Evolutionary conservation across 768 basidiomycete genomes (phyloP).

Genomic region (Cystoderma amianthinum): DNA sequence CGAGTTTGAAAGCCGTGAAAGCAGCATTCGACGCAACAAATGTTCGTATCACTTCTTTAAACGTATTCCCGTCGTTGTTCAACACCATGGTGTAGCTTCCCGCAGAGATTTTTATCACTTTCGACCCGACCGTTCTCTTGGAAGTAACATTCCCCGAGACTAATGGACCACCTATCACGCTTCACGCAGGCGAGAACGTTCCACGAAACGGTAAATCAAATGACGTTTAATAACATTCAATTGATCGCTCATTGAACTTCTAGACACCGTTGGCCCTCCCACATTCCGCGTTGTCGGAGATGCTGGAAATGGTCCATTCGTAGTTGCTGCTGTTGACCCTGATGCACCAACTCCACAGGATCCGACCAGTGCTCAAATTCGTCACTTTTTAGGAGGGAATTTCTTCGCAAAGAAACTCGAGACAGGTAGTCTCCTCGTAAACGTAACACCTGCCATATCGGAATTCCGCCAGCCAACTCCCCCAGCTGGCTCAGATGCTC

Average conservation of each 20-base stretch:
- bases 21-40: constrained; percentile 19
- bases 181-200: constrained; percentile 26
- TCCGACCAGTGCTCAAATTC: constrained; percentile 30
- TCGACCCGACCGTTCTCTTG: constrained; percentile 25
- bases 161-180: constrained; percentile 16
- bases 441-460: constrained; percentile 32
- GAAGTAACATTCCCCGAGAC: constrained; percentile 27
- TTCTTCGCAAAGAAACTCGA: constrained; percentile 13
- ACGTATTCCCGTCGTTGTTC: neutral
- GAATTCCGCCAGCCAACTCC: constrained; percentile 33
- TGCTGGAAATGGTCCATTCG: constrained; percentile 27
- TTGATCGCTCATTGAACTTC: neutral
- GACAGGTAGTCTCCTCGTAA: constrained; percentile 18
- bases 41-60: constrained; percentile 9
- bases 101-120: constrained; percentile 18
- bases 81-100: constrained; percentile 20
- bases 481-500: constrained; percentile 34
- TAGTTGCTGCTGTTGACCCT: constrained; percentile 35
- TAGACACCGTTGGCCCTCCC: constrained; percentile 31
- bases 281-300: constrained; percentile 20
- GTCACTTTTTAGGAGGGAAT: constrained; percentile 37
- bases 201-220: constrained; percentile 21
- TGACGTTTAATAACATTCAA: neutral
- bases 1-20: constrained; percentile 18
- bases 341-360: constrained; percentile 39